Evolutionary conservation across 1,284 basidiomycete species (phyloP).

Genomic region (Tylopilus orsonianus): DNA sequence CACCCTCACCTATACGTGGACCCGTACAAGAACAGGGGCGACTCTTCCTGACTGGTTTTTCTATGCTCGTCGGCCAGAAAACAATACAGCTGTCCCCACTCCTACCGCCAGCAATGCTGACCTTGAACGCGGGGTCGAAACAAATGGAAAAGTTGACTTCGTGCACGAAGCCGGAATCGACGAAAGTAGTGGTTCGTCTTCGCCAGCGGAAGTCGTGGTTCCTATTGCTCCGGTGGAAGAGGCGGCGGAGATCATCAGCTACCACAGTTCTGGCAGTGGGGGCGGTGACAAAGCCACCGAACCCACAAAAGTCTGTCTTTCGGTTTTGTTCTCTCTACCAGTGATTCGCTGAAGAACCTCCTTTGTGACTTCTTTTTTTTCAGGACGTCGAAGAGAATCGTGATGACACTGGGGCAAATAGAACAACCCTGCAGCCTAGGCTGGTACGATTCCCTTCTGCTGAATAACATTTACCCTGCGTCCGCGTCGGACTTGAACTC

Average conservation of each 20-base stretch:
- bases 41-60: constrained; percentile 52
- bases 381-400: constrained; percentile 11
- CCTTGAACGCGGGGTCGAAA: constrained; percentile 24
- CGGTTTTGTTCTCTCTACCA: background rate
- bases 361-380: constrained; percentile 4
- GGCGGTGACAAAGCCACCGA: background rate
- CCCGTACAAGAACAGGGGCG: constrained; percentile 27
- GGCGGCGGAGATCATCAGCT: background rate
- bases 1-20: constrained; percentile 34
- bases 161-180: background rate
- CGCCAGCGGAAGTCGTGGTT: background rate
- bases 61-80: constrained; percentile 36
- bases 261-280: background rate
- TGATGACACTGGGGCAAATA: background rate
- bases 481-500: constrained; percentile 9
- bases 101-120: constrained; percentile 17
- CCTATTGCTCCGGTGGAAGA: background rate
- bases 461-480: constrained; percentile 39
- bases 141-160: background rate
- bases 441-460: constrained; percentile 31
- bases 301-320: constrained; percentile 26
- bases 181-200: background rate
- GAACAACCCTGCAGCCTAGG: constrained; percentile 3
- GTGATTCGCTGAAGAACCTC: constrained; percentile 18
- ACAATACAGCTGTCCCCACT: background rate